These are phyloP conservation scores for Hymenoscyphus repandus DNA, from an alignment of 2,329 filamentous ascomycete species.

Conservation along the genomic window DNA sequence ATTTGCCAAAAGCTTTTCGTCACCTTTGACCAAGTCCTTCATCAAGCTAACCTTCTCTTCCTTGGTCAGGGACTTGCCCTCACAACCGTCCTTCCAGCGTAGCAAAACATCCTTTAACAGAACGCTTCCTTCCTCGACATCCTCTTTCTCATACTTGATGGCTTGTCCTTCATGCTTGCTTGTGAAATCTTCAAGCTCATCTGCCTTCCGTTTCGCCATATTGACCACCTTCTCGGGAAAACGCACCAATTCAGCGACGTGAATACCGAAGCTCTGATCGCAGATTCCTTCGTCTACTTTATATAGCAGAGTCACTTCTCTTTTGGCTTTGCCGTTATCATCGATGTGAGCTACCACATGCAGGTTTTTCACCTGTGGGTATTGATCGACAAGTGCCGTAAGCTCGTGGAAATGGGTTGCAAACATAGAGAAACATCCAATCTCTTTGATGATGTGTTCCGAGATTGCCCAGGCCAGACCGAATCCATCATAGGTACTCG, in stretches of 20 bases:
- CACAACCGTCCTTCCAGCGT: slow-evolving; percentile 77
- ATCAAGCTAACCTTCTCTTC: slow-evolving; percentile 75
- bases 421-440: slow-evolving; percentile 90
- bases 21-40: slow-evolving; percentile 70
- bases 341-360: slow-evolving; percentile 94
- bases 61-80: slow-evolving; percentile 54
- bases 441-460: slow-evolving; percentile 93
- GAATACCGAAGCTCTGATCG: slow-evolving; percentile 96
- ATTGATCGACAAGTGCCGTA: slow-evolving; percentile 81
- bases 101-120: slow-evolving; percentile 78
- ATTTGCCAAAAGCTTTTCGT: slow-evolving; percentile 59
- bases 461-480: slow-evolving; percentile 99
- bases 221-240: slow-evolving; percentile 97
- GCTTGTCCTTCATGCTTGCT: slow-evolving; percentile 63
- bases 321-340: slow-evolving; percentile 38
- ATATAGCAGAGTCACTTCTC: slow-evolving; percentile 92
- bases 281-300: slow-evolving; percentile 94
- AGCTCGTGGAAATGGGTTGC: slow-evolving; percentile 98
- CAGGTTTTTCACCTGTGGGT: slow-evolving; percentile 84
- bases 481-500: slow-evolving; percentile 97
- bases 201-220: slow-evolving; percentile 98
- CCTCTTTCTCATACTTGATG: slow-evolving; percentile 67
- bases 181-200: slow-evolving; percentile 95
- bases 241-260: slow-evolving; percentile 92
- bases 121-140: slow-evolving; percentile 83